Evolutionary conservation across 352 stramenopile species (phyloP).

Genomic region (Globisporangium lucens): DNA sequence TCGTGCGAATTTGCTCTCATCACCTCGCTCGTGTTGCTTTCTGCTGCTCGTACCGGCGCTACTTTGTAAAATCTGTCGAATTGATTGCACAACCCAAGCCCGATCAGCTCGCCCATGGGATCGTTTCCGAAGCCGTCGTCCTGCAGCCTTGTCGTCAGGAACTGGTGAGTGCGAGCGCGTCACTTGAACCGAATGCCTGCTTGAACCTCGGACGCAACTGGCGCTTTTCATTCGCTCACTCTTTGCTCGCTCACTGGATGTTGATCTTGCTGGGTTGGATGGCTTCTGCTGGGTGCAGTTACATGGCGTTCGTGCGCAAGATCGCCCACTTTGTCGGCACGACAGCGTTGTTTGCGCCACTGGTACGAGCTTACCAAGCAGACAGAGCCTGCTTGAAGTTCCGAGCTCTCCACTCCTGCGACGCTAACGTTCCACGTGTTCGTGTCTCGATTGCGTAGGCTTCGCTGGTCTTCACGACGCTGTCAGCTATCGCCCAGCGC

Average conservation of each 20-base stretch:
- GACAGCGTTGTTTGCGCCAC: slow-evolving; percentile 16
- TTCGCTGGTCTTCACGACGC: slow-evolving; percentile 16
- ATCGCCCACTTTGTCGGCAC: slow-evolving; percentile 23
- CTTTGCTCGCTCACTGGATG: not conserved
- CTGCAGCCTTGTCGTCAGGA: slow-evolving; percentile 28
- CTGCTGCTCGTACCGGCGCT: not conserved
- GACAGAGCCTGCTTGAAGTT: not conserved
- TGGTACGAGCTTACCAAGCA: slow-evolving; percentile 9
- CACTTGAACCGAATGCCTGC: not conserved
- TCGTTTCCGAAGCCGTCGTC: slow-evolving; percentile 19
- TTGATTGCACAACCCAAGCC: slow-evolving; percentile 15
- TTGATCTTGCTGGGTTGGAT: no score
- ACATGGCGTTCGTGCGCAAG: slow-evolving; percentile 23
- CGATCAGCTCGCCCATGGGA: slow-evolving; percentile 17
- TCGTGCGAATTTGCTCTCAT: not conserved
- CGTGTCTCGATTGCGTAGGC: slow-evolving; percentile 10
- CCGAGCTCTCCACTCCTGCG: not conserved
- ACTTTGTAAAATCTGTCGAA: not conserved
- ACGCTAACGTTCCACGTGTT: not conserved
- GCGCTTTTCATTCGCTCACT: not conserved
- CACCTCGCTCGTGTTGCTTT: not conserved
- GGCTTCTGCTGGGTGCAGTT: slow-evolving; percentile 7
- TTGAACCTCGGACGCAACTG: not conserved
- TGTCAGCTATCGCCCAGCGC: slow-evolving; percentile 17
- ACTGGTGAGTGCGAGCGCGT: slow-evolving; percentile 23